Evolutionary conservation across 1,284 basidiomycete species (phyloP), one percentile per base, ranked within the genome.

Genomic region (Sanghuangporus weigelae): DNA sequence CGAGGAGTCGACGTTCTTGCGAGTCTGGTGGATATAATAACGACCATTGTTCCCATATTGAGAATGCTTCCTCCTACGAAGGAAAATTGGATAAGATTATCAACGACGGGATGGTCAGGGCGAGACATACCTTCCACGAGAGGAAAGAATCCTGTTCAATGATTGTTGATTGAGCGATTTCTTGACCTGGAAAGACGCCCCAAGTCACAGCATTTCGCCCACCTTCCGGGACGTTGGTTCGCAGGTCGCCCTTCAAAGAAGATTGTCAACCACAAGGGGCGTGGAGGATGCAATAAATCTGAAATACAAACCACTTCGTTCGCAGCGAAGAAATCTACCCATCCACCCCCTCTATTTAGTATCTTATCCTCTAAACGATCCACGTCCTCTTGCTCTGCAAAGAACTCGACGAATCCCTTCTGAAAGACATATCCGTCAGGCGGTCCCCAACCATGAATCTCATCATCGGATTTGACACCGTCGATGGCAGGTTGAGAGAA

Each of bases 361-460:
- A 93, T 82, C 67, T 79, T 83, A 64, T 77, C 72, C 72, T 89
- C 84, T 44, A 98, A 81, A 62, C 70, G 71, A 44, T 86, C 79
- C 23, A 97, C 84, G 67, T 90, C 87, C 19, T 80, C 74, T 64
- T 77, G 71, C 55, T 83, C 81, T 46, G 91, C 90, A 73, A 99
- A 99, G 73, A 98, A 96, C 76, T 99, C 96, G 6, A 98, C 95
- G 72, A 98, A 99, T 3, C 91, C 85, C 76, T 99, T 99, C 75
- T 99, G 97, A 76, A 93, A 99, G 12, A 99, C 91, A 75, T 95
- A 96, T 3, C 96, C 96, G 10, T 86, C 89, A 55, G 81, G 80
- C 6, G 96, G 97, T 5, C 96, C 96, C 89, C 96, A 99, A 0
- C 96, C 97, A 65, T 96, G 86, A 0, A 90, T 77, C 12, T 84